These are phyloP conservation scores for Rhynchospora pubera DNA, from an alignment of 176 grass and related monocot species.

Conservation along the genomic window DNA sequence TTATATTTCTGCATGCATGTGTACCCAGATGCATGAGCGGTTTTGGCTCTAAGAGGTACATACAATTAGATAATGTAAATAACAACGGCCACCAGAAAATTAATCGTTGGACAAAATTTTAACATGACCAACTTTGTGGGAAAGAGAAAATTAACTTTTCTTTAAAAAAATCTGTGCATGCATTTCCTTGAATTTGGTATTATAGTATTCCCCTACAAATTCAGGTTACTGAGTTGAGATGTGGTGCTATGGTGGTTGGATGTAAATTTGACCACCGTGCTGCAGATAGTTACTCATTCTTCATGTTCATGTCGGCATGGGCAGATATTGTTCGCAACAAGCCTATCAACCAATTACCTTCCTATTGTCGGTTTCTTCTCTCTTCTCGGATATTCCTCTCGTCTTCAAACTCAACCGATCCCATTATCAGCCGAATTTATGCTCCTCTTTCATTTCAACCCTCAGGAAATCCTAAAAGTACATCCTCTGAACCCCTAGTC, in stretches of 20 bases:
- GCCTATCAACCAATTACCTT: neutral
- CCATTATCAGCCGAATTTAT: conserved; percentile 36
- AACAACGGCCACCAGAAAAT: too few species aligned
- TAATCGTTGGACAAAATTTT: too few species aligned
- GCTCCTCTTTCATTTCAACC: conserved; percentile 27
- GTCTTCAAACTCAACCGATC: conserved; percentile 11
- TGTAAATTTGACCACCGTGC: conserved; percentile 79
- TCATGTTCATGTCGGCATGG: conserved; percentile 66
- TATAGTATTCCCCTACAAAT: too few species aligned
- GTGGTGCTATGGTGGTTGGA: conserved; percentile 44
- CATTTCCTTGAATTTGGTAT: neutral
- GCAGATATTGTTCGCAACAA: conserved; percentile 14
- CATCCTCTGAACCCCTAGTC: neutral
- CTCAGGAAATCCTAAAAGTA: neutral
- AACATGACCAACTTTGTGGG: too few species aligned
- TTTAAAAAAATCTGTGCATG: neutral
- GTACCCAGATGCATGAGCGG: too few species aligned
- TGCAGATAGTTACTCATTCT: conserved; percentile 69
- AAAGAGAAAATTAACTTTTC: too few species aligned
- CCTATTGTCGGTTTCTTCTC: conserved; percentile 41
- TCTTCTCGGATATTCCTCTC: conserved; percentile 29
- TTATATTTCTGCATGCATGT: too few species aligned
- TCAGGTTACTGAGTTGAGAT: conserved; percentile 53
- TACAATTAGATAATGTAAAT: too few species aligned
- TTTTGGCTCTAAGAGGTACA: too few species aligned